Evolutionary conservation across 2,329 filamentous ascomycete genomes (phyloP), one percentile per base, ranked within the genome.

Genomic region (Orbilia javanica): DNA sequence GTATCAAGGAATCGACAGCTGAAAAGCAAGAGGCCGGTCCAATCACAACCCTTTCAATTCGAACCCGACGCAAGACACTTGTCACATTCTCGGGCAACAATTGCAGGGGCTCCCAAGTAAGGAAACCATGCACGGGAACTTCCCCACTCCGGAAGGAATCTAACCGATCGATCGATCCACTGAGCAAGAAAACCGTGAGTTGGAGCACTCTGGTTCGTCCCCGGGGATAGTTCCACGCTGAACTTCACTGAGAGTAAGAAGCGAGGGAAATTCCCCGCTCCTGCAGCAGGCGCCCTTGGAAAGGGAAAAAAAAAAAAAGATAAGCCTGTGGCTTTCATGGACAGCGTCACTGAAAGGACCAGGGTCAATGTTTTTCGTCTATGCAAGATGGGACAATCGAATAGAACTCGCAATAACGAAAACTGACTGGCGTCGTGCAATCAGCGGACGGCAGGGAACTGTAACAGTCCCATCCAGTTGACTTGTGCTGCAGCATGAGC

Each of bases 111-210:
- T 27, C 20, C 57, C 18, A 69, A 46, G 55, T 57, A 44, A 71
- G 68, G 55, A 55, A 53, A 25, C 31, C 42, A 57, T 73, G 53
- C 52, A 67, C 70, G 70, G 70, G 70, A 74, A 65, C 34, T 52
- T 74, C 70, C 62, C 69, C 70, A 74, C 63, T 53, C 50, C 63
- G 63, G 70, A 74, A 74, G 31, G 62, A 67, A 74, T 74, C 63
- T 67, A 74, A 52, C 53, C 70, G 70, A 74, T 74, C 70, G 70
- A 74, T 74, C 63, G 63, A 74, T 74, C 62, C 27, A 57, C 29
- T 50, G 39, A 39, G 15, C 60, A 13, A 55, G 34, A 62, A 55
- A 57, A 64, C 11, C 52, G 13, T 36, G 29, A 36, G n/a, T 18
- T 55, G 36, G 31, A 42, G 63, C 20, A 11, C 65, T 46, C 50